A percentile compares a stretch with the other conserved stretches of the same genome.
These are phyloP conservation scores for Trichoderma semiorbis DNA, from an alignment of 2,329 filamentous ascomycete genomes.

Conservation along the genomic window DNA sequence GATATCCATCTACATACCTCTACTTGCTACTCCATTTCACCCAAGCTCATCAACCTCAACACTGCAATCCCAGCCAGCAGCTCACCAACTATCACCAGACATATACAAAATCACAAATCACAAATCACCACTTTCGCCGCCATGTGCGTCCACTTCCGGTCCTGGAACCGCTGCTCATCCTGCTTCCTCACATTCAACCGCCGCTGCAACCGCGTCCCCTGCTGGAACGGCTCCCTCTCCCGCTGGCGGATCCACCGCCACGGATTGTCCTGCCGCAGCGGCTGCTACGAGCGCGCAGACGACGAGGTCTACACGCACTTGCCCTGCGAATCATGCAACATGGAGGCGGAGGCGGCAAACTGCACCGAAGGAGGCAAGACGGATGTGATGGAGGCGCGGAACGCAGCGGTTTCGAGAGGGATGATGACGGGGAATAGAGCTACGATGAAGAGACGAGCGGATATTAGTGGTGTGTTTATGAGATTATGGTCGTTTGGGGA, in stretches of 20 bases:
- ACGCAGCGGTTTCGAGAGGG: background rate
- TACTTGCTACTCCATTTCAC: background rate
- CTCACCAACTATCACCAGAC: background rate
- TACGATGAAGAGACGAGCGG: background rate
- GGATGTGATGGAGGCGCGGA: background rate
- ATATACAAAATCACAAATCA: background rate
- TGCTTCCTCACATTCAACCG: constrained; percentile 20
- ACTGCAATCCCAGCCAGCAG: background rate
- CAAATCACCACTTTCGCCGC: background rate
- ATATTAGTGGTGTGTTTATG: background rate
- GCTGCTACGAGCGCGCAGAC: constrained; percentile 14
- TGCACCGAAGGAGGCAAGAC: background rate
- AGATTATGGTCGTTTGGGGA: background rate
- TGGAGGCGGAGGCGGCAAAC: background rate
- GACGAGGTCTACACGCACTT: constrained; percentile 17
- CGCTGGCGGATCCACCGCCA: constrained; percentile 18
- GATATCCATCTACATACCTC: background rate
- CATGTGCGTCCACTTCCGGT: constrained; percentile 22
- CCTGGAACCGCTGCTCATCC: constrained; percentile 21
- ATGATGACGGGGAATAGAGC: background rate
- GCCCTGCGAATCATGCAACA: constrained; percentile 4
- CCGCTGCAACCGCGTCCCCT: constrained; percentile 22
- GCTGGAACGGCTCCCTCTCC: constrained; percentile 22
- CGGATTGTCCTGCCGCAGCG: constrained; percentile 20
- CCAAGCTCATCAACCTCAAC: background rate